A percentile compares a stretch with the other conserved stretches of the same genome.
phyloP scores from a whole-genome alignment of 2,329 filamentous ascomycete species.

The Raffaelea deltoideospora region DNA sequence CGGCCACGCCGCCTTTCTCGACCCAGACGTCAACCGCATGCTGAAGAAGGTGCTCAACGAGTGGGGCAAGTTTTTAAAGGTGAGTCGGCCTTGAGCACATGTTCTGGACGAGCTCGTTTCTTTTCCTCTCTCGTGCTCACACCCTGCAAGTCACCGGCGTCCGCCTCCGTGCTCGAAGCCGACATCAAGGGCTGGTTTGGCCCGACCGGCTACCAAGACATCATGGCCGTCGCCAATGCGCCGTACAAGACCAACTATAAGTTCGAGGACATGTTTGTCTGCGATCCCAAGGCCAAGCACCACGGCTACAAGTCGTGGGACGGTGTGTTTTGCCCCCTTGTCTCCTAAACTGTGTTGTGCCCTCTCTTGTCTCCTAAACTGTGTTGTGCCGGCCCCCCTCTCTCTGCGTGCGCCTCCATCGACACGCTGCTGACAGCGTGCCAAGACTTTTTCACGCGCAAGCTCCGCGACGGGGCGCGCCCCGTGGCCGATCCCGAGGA shows the following conservation, averaged over 20 bases:
- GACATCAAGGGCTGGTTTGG: slow-evolving; percentile 39
- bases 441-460: slow-evolving; percentile 45
- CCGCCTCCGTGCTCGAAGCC: slow-evolving; percentile 31
- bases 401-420: neutral
- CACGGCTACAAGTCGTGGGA: slow-evolving; percentile 56
- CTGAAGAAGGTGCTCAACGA: slow-evolving; percentile 39
- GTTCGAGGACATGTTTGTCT: slow-evolving; percentile 47
- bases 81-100: neutral
- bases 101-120: neutral
- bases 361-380: slow-evolving; percentile 2
- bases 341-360: too few species aligned
- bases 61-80: slow-evolving; percentile 37
- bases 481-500: slow-evolving; percentile 44
- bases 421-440: neutral
- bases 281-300: slow-evolving; percentile 36
- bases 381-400: neutral
- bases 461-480: slow-evolving; percentile 35
- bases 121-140: slow-evolving; percentile 6
- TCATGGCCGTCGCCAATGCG: slow-evolving; percentile 36
- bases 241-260: slow-evolving; percentile 23
- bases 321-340: slow-evolving; percentile 16
- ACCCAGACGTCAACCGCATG: slow-evolving; percentile 37
- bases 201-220: slow-evolving; percentile 26
- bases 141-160: slow-evolving; percentile 31
- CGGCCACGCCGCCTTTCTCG: slow-evolving; percentile 37